Conservation (phyloP, 495 filamentous ascomycete species). For the Arthonia radiata region DNA sequence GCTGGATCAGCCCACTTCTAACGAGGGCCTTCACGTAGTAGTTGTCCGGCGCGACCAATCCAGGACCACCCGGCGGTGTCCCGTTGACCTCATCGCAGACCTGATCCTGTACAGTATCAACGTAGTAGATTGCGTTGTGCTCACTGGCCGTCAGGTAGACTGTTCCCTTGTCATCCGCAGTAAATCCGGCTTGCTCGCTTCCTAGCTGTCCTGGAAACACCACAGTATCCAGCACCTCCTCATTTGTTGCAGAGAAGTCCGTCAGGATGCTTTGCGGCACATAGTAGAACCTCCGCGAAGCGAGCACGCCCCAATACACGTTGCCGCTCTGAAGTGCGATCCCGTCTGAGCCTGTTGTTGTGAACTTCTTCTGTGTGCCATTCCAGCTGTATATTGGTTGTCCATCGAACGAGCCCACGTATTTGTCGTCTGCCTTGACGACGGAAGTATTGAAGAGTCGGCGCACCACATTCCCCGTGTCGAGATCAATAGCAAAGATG, state of each 20-base stretch:
- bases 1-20: constrained; percentile 10
- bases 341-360: constrained; percentile 7
- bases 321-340: constrained; percentile 10
- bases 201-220: constrained; percentile 7
- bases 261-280: constrained; percentile 6
- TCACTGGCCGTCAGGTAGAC: constrained; percentile 9
- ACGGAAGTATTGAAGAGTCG: constrained; percentile 9
- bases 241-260: constrained; percentile 5
- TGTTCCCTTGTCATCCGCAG: constrained; percentile 8
- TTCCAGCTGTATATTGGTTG: constrained; percentile 10
- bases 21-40: constrained; percentile 10
- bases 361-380: constrained; percentile 7
- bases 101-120: constrained; percentile 6
- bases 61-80: constrained; percentile 4
- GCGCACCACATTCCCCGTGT: constrained; percentile 5
- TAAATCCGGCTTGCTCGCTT: constrained; percentile 10
- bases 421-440: constrained; percentile 6
- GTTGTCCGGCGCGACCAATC: constrained; percentile 6
- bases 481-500: constrained; percentile 8
- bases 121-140: constrained; percentile 11
- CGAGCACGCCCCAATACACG: constrained; percentile 10
- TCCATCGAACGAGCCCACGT: constrained; percentile 10
- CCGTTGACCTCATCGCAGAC: constrained; percentile 9
- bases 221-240: constrained; percentile 7
- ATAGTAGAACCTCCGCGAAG: constrained; percentile 8